Base-by-base conservation (phyloP, 129 eudicot species). In the Artemisia tridentata region DNA sequence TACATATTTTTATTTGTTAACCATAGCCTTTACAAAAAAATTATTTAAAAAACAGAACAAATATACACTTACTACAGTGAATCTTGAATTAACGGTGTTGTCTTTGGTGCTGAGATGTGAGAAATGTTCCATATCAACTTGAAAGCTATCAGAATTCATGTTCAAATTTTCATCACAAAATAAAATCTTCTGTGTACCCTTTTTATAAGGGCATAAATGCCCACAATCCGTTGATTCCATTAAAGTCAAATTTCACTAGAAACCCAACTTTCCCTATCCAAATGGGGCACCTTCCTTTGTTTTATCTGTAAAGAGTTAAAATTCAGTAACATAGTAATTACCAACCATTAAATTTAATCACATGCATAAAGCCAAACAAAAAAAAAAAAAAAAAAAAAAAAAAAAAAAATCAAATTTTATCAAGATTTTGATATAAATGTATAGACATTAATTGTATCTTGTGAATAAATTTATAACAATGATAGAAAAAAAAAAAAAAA, bases 141-240 rank as follows among this genome's bases (percentile, higher is more conserved):
- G 77, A 70, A 77, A 72, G 71, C 75, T 77, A 53, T 77, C 76
- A 63, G 72, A 63, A 12, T 77, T 63, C 81, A 77, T 77, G 11
- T 43, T 77, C 72, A 63, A 43, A 52, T 11, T 53, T 43, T 77
- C 72, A 71, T 77, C 72, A 77, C 59, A 77, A 69, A 41, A 69
- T 60, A 17, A 12, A 7, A 69, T 34, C 23, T 67, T 61, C 19
- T 75, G 68, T 45, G 62, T 48, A 56, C 47, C 65, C 71, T 62
- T 60, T 38, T 77, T 62, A 69, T 61, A 69, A 69, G 71, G 75
- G 49, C 66, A 77, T 77, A 38, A 9, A 61, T 51, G 49, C 34
- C 38, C 49, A 60, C 64, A 60, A 34, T 77, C 71, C 59, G 20
- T 62, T 77, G 57, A 62, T 66, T 77, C 81, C 71, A 69, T 77